Evolutionary conservation across 192 early-diverging fungal species (phyloP).

Genomic region (Pilobolus umbonatus): DNA sequence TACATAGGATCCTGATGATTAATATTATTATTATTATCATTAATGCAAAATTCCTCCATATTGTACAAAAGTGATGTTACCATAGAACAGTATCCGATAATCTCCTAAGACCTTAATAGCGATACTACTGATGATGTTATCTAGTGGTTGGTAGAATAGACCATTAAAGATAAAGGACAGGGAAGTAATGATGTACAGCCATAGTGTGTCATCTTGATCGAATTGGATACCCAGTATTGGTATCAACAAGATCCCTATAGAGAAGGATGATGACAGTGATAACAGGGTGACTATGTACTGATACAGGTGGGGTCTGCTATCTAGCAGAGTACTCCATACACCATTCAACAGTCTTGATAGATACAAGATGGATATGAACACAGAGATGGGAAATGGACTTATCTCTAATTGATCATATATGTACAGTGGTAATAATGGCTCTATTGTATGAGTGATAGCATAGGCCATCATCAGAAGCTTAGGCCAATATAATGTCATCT

Average conservation of each 20-base stretch:
- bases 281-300: not conserved
- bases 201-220: not conserved
- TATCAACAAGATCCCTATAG: not conserved
- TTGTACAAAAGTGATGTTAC: slow-evolving; percentile 9
- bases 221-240: not conserved
- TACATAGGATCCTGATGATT: slow-evolving; percentile 9
- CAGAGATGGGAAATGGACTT: not conserved
- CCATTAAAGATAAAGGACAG: slow-evolving; percentile 23
- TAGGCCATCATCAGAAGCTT: slow-evolving; percentile 7
- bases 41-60: not conserved
- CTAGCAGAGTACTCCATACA: not conserved
- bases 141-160: slow-evolving; percentile 15
- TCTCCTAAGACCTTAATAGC: slow-evolving; percentile 26
- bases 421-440: slow-evolving; percentile 6
- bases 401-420: not conserved
- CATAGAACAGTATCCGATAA: slow-evolving; percentile 24
- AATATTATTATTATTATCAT: too few species aligned
- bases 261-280: not conserved
- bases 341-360: slow-evolving; percentile 1
- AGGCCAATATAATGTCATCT: slow-evolving; percentile 10
- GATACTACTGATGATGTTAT: slow-evolving; percentile 14
- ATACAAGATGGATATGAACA: not conserved
- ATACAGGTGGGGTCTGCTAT: not conserved
- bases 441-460: slow-evolving; percentile 4
- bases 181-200: not conserved